A percentile compares a stretch with the other conserved stretches of the same genome.
These are phyloP conservation scores for Emydomyces testavorans DNA, from an alignment of 2,329 filamentous ascomycete genomes.

Conservation along the genomic window DNA sequence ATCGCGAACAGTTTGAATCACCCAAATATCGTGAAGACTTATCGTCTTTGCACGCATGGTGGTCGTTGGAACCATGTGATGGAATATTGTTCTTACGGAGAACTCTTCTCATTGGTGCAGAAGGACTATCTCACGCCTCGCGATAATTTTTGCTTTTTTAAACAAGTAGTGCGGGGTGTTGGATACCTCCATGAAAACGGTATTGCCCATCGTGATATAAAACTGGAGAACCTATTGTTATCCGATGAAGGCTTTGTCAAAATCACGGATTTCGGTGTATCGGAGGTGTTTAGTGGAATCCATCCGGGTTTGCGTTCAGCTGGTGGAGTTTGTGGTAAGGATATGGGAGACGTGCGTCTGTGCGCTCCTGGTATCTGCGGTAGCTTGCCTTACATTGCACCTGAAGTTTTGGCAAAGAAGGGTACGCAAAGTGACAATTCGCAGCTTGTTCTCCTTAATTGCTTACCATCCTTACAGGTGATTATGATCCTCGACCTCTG, in stretches of 20 bases:
- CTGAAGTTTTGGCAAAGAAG: constrained; percentile 64
- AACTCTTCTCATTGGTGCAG: constrained; percentile 63
- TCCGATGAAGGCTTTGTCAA: constrained; percentile 71
- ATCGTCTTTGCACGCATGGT: constrained; percentile 62
- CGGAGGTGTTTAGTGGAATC: constrained; percentile 70
- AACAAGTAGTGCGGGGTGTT: constrained; percentile 73
- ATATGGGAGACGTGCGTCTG: constrained; percentile 58
- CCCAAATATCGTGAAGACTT: constrained; percentile 74
- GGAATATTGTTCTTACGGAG: constrained; percentile 78
- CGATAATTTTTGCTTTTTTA: constrained; percentile 75
- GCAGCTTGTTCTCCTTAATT: not conserved
- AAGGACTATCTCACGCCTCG: constrained; percentile 55
- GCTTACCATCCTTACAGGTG: constrained; percentile 25
- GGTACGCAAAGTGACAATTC: constrained; percentile 24
- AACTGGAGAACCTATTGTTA: constrained; percentile 75
- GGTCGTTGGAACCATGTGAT: constrained; percentile 82
- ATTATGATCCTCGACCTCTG: constrained; percentile 63
- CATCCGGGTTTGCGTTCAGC: constrained; percentile 67
- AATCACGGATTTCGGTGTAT: constrained; percentile 85
- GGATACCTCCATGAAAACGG: constrained; percentile 71
- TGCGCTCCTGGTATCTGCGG: constrained; percentile 74
- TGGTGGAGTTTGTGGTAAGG: constrained; percentile 59
- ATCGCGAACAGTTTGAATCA: constrained; percentile 77
- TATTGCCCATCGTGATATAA: constrained; percentile 83
- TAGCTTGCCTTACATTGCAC: constrained; percentile 75